These are phyloP conservation scores for Astrocystis sublimbata DNA, from an alignment of 495 filamentous ascomycete species.

Conservation along the genomic window DNA sequence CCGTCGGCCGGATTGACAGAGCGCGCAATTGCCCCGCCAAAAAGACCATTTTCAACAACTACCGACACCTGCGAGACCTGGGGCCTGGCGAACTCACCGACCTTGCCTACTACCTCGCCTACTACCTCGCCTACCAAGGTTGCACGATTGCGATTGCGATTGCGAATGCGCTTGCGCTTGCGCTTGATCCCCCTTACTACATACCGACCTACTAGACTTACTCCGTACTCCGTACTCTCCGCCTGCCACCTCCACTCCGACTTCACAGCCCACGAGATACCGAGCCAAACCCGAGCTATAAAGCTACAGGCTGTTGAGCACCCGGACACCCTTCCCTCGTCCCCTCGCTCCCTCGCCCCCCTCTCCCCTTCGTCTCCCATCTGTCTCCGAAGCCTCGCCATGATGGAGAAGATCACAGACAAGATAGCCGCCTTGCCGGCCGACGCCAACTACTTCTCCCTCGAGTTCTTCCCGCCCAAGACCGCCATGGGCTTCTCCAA, in stretches of 20 bases:
- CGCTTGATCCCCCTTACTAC: no score
- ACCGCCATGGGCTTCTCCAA: conserved; percentile 93
- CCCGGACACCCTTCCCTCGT: not conserved
- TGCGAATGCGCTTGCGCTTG: not conserved
- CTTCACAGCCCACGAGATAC: not conserved
- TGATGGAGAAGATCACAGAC: conserved; percentile 91
- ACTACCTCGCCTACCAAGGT: no score
- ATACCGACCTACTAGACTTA: no score
- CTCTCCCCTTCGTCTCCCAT: not conserved
- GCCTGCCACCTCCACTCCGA: not conserved
- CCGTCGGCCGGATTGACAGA: not conserved
- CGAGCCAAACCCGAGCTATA: not conserved
- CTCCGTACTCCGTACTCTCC: not conserved
- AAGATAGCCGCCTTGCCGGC: conserved; percentile 90
- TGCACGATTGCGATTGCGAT: no score
- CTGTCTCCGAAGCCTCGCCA: not conserved
- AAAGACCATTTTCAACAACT: conserved; percentile 1
- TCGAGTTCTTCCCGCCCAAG: conserved; percentile 99
- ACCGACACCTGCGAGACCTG: no score
- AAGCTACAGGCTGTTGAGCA: not conserved
- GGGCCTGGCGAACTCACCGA: no score
- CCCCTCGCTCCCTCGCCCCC: not conserved
- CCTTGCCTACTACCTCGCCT: no score
- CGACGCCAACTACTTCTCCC: conserved; percentile 83
- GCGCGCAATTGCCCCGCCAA: conserved; percentile 3